Percentiles rank a stretch among this genome's conserved stretches.
phyloP scores from a whole-genome alignment of 2,329 filamentous ascomycete genomes.

The Exophiala alcalophila region DNA sequence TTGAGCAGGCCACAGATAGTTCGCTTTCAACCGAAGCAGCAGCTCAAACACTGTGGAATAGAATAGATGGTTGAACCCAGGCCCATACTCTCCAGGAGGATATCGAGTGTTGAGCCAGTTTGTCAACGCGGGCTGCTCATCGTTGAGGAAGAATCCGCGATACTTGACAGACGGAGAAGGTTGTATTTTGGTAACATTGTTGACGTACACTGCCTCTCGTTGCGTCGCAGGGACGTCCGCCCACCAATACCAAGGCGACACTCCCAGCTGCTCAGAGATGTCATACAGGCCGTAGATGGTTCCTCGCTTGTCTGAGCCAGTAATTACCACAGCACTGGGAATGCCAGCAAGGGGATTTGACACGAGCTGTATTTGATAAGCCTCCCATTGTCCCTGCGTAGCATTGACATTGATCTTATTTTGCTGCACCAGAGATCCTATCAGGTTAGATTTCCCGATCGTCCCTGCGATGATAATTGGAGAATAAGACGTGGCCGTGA shows the following conservation, averaged over 20 bases:
- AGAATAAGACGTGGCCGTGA: conserved; percentile 46
- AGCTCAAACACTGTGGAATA: conserved; percentile 70
- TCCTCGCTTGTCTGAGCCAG: conserved; percentile 64
- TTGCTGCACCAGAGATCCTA: conserved; percentile 56
- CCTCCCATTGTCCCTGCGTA: conserved; percentile 66
- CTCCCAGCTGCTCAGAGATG: conserved; percentile 69
- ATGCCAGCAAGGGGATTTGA: conserved; percentile 56
- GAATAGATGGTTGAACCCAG: conserved; percentile 56
- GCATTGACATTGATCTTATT: conserved; percentile 57
- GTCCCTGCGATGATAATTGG: conserved; percentile 66
- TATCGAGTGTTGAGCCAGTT: conserved; percentile 63
- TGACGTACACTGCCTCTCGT: conserved; percentile 55
- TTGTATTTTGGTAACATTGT: conserved; percentile 55
- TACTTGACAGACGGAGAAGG: conserved; percentile 63
- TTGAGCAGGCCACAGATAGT: conserved; percentile 71
- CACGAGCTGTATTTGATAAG: conserved; percentile 61
- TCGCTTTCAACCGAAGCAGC: conserved; percentile 65
- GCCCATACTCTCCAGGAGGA: conserved; percentile 43
- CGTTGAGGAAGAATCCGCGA: conserved; percentile 68
- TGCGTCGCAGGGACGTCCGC: conserved; percentile 58
- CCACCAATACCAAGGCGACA: conserved; percentile 69
- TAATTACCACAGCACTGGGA: conserved; percentile 62
- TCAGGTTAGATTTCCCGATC: conserved; percentile 61
- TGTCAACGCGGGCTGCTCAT: conserved; percentile 65
- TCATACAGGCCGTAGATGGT: conserved; percentile 70